phyloP scores from a whole-genome alignment of 2,329 filamentous ascomycete genomes.

The Stagonosporopsis vannaccii region DNA sequence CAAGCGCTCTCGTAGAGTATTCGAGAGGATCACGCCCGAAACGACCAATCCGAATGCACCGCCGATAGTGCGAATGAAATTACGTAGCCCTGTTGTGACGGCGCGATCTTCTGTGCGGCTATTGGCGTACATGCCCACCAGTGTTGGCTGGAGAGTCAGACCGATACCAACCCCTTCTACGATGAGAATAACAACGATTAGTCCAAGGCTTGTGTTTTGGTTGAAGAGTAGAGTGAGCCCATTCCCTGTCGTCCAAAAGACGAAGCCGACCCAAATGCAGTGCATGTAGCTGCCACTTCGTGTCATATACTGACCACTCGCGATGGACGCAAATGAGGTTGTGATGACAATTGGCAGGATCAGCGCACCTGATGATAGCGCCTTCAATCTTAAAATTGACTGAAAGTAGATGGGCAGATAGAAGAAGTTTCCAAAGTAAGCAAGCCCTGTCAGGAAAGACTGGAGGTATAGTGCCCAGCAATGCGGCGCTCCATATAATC shows the following conservation, averaged over 20 bases:
- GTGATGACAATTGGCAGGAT: constrained; percentile 52
- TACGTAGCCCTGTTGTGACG: constrained; percentile 67
- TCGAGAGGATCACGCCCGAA: constrained; percentile 28
- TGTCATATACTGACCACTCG: constrained; percentile 30
- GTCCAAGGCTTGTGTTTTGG: constrained; percentile 50
- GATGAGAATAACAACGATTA: constrained; percentile 62
- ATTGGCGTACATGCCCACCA: constrained; percentile 64
- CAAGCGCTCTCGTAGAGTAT: constrained; percentile 23
- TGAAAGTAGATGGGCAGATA: constrained; percentile 70
- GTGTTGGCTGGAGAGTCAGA: constrained; percentile 59
- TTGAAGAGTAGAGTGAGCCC: constrained; percentile 62
- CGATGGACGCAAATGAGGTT: constrained; percentile 24
- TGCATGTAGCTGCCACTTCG: constrained; percentile 29
- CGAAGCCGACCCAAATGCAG: constrained; percentile 45
- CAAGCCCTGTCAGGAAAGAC: constrained; percentile 66
- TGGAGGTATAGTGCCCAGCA: constrained; percentile 64
- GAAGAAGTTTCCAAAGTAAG: constrained; percentile 67
- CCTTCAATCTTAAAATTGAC: constrained; percentile 59
- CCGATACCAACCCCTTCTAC: constrained; percentile 58
- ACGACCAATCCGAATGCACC: constrained; percentile 66
- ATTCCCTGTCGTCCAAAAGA: constrained; percentile 60
- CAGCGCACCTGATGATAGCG: constrained; percentile 60
- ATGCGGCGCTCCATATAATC: constrained; percentile 62
- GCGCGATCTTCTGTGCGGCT: constrained; percentile 63
- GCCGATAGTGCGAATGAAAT: constrained; percentile 68